Base-by-base conservation (phyloP, 2,329 filamentous ascomycete genomes). In the Fusarium circinatum region DNA sequence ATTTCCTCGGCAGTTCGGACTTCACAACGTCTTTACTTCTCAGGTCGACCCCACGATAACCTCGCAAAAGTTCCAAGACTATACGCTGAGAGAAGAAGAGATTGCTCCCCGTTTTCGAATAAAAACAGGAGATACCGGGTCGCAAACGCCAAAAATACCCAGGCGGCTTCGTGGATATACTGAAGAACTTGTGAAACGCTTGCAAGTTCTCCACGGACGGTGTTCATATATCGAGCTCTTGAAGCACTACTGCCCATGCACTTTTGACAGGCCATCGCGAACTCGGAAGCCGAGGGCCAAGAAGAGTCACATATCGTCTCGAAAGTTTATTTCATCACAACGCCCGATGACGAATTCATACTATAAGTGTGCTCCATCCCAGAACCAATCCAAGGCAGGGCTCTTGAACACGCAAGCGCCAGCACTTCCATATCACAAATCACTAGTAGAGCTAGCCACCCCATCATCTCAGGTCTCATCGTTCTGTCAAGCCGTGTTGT, bases 11-110 rank as follows among this genome's bases (percentile, higher is more conserved):
- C 95, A 98, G 78, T 98, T 98, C 78, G 90, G 90, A 20, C 85
- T 99, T 8, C 94, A 97, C 79, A 99, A 98, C 81, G 94, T 93
- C n/a, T 98, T 98, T 79, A 94, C 91, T 0, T 93, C 91, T 10
- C 83, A 85, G 8, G 87, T 92, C 22, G 88, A 96, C 79, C 80
- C 79, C 28, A 87, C 83, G 55, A 89, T 93, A 77, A 96, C 92
- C 0, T 85, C 89, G 0, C 92, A 96, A 76, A 89, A 88, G 32
- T 91, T 96, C 78, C 93, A 94, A 78, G 95, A 98, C 80, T 97
- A 98, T 79, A 95, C 93, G 0, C 81, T 94, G 17, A 91, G 96
- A 24, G 96, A 98, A 78, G 88, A 93, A 17, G 96, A 98, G 78
- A 96, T 98, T 24, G 73, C 79, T 14, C 75, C 77, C 18, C 82